Conservation (phyloP, 2,329 filamentous ascomycete genomes). For the Microcyclosporella mali region DNA sequence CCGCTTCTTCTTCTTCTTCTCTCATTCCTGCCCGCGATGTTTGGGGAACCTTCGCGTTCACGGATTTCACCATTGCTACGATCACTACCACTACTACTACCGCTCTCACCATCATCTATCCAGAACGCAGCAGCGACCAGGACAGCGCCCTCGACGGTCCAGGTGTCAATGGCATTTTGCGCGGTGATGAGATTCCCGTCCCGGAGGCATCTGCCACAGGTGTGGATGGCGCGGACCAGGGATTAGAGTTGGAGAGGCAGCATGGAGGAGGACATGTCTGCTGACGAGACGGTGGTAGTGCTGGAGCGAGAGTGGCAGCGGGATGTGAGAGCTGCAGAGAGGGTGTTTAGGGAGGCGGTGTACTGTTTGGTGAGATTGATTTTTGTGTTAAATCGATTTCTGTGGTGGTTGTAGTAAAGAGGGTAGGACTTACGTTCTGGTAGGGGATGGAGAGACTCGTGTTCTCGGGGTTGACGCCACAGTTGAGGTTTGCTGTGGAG, state of each 20-base stretch:
- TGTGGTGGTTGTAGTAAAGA: no score
- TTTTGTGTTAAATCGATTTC: no score
- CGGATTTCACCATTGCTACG: no score
- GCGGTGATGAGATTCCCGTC: constrained; percentile 28
- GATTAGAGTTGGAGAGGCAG: constrained; percentile 29
- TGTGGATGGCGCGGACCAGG: constrained; percentile 27
- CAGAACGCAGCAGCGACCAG: constrained; percentile 5
- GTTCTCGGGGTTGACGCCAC: neutral
- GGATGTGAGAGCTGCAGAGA: constrained; percentile 4
- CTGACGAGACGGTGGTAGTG: constrained; percentile 30
- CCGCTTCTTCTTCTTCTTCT: neutral
- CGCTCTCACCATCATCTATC: neutral
- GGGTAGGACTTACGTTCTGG: neutral
- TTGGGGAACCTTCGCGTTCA: no score
- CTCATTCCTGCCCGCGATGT: no score
- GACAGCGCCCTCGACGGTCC: constrained; percentile 27
- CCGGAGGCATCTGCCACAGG: constrained; percentile 7
- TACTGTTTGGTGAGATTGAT: constrained; percentile 5
- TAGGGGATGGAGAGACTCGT: neutral
- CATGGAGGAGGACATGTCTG: no score
- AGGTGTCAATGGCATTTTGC: constrained; percentile 32
- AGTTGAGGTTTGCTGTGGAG: constrained; percentile 2
- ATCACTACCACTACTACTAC: no score
- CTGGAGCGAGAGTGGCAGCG: constrained; percentile 33
- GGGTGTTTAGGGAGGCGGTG: constrained; percentile 1